Evolutionary conservation across 2,329 filamentous ascomycete species (phyloP), one percentile per base, ranked within the genome.

Genomic region (Fusarium transvaalense): DNA sequence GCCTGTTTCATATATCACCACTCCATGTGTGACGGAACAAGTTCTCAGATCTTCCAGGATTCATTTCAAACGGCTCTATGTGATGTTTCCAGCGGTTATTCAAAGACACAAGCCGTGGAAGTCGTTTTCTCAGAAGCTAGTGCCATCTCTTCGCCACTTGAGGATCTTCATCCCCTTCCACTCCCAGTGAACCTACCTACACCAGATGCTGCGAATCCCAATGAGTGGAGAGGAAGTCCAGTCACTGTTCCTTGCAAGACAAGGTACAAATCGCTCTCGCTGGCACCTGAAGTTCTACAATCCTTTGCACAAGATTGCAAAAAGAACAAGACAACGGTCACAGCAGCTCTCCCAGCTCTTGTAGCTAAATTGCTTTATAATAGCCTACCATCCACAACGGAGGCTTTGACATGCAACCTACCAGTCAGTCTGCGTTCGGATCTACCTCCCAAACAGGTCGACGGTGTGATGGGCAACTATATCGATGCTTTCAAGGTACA

Each of bases 401-500:
- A 41, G 15, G 29, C 15, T 17, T 38, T 59, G 17, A 59, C 42
- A 6, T 60, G 54, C 35, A 59, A 60, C 1, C 19, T 60, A 4
- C 57, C 57, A 5, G 57, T 60, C 3, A 60, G 34, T 10, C 17
- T 60, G 2, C 15, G 54, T 7, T 25, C 56, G 1, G 56, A 60
- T 2, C 27, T 59, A 14, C 56, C 56, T 0, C 54, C 34, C 1
- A 60, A 50, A 9, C 15, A 31, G 14, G 41, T 60, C 3, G 56
- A 60, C 8, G 15, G 17, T 1, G 29, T 38, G 2, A 29, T 60
- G 17, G 56, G 56, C 4, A 59, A 60, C 13, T 60, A 9, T 15
- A 60, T 60, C 2, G 54, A 60, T 34, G 54, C 41, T 1, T 60
- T 59, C 34, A 60, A 60, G 27, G 29, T 59, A 6, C 29, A 19